These are phyloP conservation scores for Melaleuca quinquenervia DNA, from an alignment of 345 rosid genomes.

Conservation along the genomic window DNA sequence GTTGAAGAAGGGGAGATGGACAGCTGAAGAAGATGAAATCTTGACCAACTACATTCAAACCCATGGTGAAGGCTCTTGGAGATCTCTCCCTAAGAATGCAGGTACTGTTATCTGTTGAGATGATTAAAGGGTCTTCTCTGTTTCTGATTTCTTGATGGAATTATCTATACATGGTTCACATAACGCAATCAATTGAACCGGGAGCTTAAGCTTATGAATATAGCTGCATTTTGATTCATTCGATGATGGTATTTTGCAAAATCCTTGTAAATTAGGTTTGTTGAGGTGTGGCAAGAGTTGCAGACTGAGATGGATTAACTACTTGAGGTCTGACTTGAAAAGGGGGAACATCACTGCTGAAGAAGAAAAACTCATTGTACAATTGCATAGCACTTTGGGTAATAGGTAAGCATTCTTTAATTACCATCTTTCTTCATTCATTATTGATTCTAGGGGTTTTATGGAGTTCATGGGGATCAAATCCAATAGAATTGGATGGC, in stretches of 20 bases:
- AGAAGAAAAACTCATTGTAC: constrained; percentile 67
- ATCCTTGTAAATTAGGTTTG: constrained; percentile 27
- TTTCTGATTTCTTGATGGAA: not conserved
- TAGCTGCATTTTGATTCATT: not conserved
- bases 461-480: not conserved
- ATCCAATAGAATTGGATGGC: not conserved
- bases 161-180: not conserved
- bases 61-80: constrained; percentile 86
- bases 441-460: not conserved
- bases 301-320: constrained; percentile 89
- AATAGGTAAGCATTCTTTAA: constrained; percentile 38
- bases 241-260: not conserved
- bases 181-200: not conserved
- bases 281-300: constrained; percentile 93
- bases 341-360: constrained; percentile 72
- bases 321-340: constrained; percentile 66
- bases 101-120: constrained; percentile 21
- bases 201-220: not conserved
- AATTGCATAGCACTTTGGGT: constrained; percentile 60
- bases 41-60: constrained; percentile 49
- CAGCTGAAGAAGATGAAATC: constrained; percentile 66
- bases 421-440: not conserved
- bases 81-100: constrained; percentile 78
- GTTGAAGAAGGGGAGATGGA: constrained; percentile 82
- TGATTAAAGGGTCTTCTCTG: not conserved